Base-by-base conservation (phyloP, 441 rosid genomes). In the Euphorbia celastroides region DNA sequence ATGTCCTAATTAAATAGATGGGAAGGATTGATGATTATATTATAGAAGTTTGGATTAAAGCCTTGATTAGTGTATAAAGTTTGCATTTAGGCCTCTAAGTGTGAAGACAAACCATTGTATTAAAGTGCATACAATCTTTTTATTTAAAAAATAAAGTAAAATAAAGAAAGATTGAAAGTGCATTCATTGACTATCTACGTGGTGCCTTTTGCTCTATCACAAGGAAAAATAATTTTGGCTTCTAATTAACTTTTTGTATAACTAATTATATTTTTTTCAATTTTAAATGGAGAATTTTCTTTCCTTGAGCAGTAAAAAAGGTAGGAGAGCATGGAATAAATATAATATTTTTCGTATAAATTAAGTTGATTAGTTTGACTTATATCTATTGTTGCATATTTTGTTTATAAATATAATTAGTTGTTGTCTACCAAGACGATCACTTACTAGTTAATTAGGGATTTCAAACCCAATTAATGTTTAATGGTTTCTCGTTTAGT, bases 391-490 rank as follows among this genome's bases (percentile, higher is more conserved):
- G 31, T 64, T 51, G 55, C 7, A 50, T 68, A 12, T 34, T 62
- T 27, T 57, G 38, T 30, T 60, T 62, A 14, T 30, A 26, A 30
- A 16, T 50, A 2, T 50, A 50, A 19, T 8, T 60, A 67, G 71
- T 48, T 70, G 67, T 66, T 63, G 70, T n/a, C n/a, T n/a, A n/a
- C 68, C 72, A 73, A 17, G 54, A 48, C 19, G 17, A 48, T 70
- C 52, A 66, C 57, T 52, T 7, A 10, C 17, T 28, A 68, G 19
- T 54, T 32, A 46, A 11, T 27, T 46, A 20, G 38, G 10, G 61
- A 23, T 31, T 52, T 17, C 20, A 26, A 57, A 27, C 2, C 8
- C 30, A 36, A 16, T n/a, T 44, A 20, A 30, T 59, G 28, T 48
- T 64, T 17, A 38, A 52, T 65, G 60, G 27, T 27, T 34, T 34